A percentile compares a stretch with the other conserved stretches of the same genome.
These are phyloP conservation scores for Trichoderma breve DNA, from an alignment of 2,329 filamentous ascomycete species.

Conservation along the genomic window DNA sequence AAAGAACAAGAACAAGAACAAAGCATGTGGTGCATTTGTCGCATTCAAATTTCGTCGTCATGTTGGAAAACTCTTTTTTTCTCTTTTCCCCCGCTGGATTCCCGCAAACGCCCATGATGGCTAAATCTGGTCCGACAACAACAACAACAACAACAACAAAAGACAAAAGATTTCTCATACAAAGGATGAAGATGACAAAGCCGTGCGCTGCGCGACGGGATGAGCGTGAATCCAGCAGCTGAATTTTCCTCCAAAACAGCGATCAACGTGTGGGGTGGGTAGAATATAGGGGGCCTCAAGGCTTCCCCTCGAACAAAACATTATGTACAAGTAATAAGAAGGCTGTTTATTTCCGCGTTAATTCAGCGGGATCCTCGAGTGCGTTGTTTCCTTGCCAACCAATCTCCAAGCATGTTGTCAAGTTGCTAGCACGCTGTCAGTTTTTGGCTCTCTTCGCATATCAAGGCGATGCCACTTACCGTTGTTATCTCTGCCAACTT, in stretches of 20 bases:
- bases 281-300: not conserved
- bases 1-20: not conserved
- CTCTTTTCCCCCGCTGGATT: not conserved
- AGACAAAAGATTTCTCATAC: not conserved
- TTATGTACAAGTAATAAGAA: conserved; percentile 14
- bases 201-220: not conserved
- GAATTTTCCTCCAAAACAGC: not conserved
- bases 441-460: not conserved
- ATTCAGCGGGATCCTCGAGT: conserved; percentile 46
- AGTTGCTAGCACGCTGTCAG: conserved; percentile 58
- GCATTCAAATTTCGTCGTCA: conserved; percentile 6
- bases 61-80: not conserved
- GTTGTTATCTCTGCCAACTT: conserved; percentile 82
- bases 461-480: conserved; percentile 39
- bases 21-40: conserved; percentile 6
- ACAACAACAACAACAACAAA: not conserved
- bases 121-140: not conserved
- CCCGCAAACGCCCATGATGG: conserved; percentile 10
- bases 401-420: conserved; percentile 81
- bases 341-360: not conserved
- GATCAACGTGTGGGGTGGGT: conserved; percentile 12
- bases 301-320: conserved; percentile 2
- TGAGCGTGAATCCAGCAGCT: conserved; percentile 15
- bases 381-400: conserved; percentile 71
- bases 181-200: not conserved